Evolutionary conservation across 768 basidiomycete genomes (phyloP).

Genomic region (Cytidiella melzeri): DNA sequence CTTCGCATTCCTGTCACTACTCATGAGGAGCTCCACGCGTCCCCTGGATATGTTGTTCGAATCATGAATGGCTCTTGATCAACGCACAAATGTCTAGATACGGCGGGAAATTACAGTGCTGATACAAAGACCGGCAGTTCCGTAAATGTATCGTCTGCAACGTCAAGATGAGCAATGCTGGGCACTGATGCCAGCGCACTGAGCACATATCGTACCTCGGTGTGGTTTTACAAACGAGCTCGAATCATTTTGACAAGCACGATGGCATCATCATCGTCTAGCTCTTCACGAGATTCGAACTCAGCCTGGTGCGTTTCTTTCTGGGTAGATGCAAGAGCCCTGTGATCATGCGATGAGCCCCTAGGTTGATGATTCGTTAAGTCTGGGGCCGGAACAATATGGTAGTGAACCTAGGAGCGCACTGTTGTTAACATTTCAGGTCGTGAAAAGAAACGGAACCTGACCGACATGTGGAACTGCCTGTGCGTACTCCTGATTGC

Average conservation of each 20-base stretch:
- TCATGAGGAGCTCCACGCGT: too few relatives aligned
- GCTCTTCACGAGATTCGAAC: constrained; percentile 47
- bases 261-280: constrained; percentile 55
- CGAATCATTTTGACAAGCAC: constrained; percentile 40
- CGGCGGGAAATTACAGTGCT: too few relatives aligned
- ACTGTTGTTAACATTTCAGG: too few relatives aligned
- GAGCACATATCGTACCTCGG: not conserved
- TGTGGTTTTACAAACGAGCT: constrained; percentile 13
- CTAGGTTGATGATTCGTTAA: constrained; percentile 20
- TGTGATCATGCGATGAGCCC: constrained; percentile 11
- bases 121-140: too few relatives aligned
- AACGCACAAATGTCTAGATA: too few relatives aligned
- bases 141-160: too few relatives aligned
- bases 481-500: constrained; percentile 79
- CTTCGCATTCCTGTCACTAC: too few relatives aligned
- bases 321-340: constrained; percentile 30
- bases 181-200: not conserved
- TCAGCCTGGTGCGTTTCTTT: constrained; percentile 57
- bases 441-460: not conserved
- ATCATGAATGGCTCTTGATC: too few relatives aligned
- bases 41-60: too few relatives aligned
- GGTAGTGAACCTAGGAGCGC: constrained; percentile 68
- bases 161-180: not conserved
- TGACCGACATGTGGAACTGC: constrained; percentile 65
- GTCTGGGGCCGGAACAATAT: constrained; percentile 68